These are phyloP conservation scores for Saccharomycopsis sp. DNA, from an alignment of 805 yeast genomes.

Conservation along the genomic window DNA sequence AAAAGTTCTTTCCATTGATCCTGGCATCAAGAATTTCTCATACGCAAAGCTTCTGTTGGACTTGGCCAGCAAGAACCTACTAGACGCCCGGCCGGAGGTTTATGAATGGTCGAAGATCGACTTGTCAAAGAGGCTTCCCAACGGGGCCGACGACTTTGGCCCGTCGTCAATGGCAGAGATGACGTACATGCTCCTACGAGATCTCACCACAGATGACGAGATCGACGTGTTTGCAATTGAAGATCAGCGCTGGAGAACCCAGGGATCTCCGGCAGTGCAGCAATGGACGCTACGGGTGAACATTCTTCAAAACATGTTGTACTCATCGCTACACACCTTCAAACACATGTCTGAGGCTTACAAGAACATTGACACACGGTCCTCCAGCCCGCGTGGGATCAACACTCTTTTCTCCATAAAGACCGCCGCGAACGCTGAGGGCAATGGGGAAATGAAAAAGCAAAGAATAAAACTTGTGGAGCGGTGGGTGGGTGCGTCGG, in stretches of 20 bases:
- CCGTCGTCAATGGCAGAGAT: slow-evolving; percentile 6
- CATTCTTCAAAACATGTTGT: slow-evolving; percentile 17
- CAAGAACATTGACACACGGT: not conserved
- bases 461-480: slow-evolving; percentile 8
- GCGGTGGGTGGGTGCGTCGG: slow-evolving; percentile 3
- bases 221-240: slow-evolving; percentile 12
- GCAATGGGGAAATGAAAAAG: no score
- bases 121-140: slow-evolving; percentile 2
- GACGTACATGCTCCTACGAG: no score
- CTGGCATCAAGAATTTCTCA: slow-evolving; percentile 19
- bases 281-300: slow-evolving; percentile 20
- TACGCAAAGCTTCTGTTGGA: slow-evolving; percentile 13
- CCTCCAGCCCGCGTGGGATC: slow-evolving; percentile 14
- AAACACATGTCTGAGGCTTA: not conserved
- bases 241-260: slow-evolving; percentile 16
- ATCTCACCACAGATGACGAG: not conserved
- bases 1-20: slow-evolving; percentile 15
- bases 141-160: not conserved
- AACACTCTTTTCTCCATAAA: slow-evolving; percentile 10
- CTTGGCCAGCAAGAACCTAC: not conserved
- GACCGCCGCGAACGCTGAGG: no score
- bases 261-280: slow-evolving; percentile 9
- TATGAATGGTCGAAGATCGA: slow-evolving; percentile 17
- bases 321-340: slow-evolving; percentile 9
- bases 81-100: no score